Conservation (phyloP, 2,329 filamentous ascomycete species). For the Pseudopyricularia cyperi region DNA sequence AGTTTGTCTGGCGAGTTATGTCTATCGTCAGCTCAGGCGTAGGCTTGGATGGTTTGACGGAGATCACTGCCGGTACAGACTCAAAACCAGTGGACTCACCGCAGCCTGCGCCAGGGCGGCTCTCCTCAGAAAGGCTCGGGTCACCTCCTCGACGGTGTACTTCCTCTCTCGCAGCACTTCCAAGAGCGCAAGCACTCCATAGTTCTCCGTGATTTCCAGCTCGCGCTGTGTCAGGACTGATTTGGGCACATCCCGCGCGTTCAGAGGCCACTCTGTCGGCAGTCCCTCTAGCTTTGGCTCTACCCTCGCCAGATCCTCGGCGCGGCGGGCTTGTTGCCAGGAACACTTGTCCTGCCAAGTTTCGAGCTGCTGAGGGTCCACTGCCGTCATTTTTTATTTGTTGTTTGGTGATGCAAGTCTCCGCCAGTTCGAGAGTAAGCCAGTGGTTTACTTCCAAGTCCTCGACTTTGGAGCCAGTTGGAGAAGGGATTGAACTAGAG, state of each 20-base stretch:
- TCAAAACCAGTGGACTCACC: background rate
- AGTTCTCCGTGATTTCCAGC: conserved; percentile 5
- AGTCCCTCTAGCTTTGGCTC: conserved; percentile 4
- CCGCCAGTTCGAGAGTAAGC: background rate
- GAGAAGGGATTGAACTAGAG: no score
- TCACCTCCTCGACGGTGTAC: conserved; percentile 5
- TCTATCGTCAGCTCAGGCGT: background rate
- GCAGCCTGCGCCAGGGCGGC: conserved; percentile 6
- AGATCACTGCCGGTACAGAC: background rate
- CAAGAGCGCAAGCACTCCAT: background rate
- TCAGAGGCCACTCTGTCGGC: conserved; percentile 2
- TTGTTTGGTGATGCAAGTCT: background rate
- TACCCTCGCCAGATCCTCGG: conserved; percentile 2
- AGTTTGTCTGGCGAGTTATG: conserved; percentile 15
- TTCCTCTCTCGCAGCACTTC: conserved; percentile 1
- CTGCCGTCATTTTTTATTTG: background rate
- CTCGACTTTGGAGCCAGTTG: no score
- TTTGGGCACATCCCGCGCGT: conserved; percentile 3
- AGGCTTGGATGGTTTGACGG: background rate
- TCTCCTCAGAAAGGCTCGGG: conserved; percentile 5
- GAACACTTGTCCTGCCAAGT: conserved; percentile 1
- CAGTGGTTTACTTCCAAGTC: no score
- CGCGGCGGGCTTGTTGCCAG: background rate
- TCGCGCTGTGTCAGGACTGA: conserved; percentile 3
- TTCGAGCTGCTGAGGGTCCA: background rate